Percentiles rank a stretch among this genome's conserved stretches.
Conservation (phyloP, 257 asterid species). For the Fraxinus cuspidata region DNA sequence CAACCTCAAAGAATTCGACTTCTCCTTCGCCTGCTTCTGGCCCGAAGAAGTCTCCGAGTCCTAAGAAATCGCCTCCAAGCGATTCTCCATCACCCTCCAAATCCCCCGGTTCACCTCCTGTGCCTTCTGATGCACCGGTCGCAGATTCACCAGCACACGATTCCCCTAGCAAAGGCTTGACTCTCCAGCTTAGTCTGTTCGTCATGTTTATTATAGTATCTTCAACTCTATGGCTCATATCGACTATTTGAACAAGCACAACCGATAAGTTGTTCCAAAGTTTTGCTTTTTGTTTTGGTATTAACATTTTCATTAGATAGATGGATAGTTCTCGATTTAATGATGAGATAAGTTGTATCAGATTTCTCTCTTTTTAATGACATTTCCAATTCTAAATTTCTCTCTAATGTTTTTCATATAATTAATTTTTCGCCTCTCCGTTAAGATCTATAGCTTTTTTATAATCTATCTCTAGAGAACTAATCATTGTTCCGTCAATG, state of each 20-base stretch:
- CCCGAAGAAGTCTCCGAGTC: slow-evolving; percentile 16
- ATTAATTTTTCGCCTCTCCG: neutral
- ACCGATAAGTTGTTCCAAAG: neutral
- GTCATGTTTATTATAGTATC: slow-evolving; percentile 19
- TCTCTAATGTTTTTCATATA: neutral
- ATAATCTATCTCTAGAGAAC: neutral
- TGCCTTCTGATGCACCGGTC: neutral
- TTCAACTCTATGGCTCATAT: slow-evolving; percentile 28
- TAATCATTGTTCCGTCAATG: neutral
- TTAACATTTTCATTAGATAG: slow-evolving; percentile 5
- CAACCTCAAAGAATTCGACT: neutral
- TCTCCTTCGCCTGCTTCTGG: slow-evolving; percentile 14
- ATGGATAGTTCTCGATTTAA: slow-evolving; percentile 21
- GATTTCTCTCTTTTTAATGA: neutral
- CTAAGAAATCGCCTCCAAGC: neutral
- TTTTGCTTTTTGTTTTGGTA: neutral
- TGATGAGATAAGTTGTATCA: neutral
- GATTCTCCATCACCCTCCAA: too few species aligned
- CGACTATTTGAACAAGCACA: slow-evolving; percentile 18
- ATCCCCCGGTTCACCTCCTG: slow-evolving; percentile 22
- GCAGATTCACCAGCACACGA: neutral
- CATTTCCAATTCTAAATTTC: neutral
- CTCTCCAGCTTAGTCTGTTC: slow-evolving; percentile 18
- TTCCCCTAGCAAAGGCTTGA: slow-evolving; percentile 15
- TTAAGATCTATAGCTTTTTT: neutral